phyloP scores from a whole-genome alignment of 2,329 filamentous ascomycete genomes.

The Colletotrichum graminicola region DNA sequence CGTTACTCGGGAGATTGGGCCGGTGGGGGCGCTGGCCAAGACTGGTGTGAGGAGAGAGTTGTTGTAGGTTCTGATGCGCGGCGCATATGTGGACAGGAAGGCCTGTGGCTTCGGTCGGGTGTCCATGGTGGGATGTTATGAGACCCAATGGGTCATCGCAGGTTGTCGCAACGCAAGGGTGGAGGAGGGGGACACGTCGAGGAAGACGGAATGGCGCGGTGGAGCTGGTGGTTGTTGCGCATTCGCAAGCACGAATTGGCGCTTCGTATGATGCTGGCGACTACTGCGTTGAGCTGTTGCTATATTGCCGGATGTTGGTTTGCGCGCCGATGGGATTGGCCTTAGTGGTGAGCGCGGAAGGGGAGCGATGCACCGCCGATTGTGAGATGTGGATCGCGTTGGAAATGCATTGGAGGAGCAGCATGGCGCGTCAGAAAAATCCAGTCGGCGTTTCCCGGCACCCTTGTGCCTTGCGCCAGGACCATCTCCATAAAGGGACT shows the following conservation, averaged over 20 bases:
- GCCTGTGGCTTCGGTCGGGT: constrained; percentile 76
- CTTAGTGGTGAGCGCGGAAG: constrained; percentile 16
- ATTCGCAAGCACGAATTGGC: constrained; percentile 19
- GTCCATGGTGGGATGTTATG: constrained; percentile 56
- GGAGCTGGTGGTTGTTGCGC: neutral
- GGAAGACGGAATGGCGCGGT: neutral
- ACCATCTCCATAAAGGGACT: constrained; percentile 20
- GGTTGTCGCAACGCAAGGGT: constrained; percentile 36
- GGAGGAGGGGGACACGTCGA: constrained; percentile 23
- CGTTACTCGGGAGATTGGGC: constrained; percentile 83
- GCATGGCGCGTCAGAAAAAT: constrained; percentile 42
- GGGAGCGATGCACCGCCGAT: constrained; percentile 30
- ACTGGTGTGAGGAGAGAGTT: constrained; percentile 92
- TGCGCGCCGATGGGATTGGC: constrained; percentile 25
- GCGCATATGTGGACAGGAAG: constrained; percentile 91
- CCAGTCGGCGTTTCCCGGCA: constrained; percentile 37
- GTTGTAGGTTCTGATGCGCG: constrained; percentile 88
- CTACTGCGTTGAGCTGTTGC: neutral
- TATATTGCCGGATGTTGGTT: neutral
- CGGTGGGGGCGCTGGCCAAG: constrained; percentile 75
- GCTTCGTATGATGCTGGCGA: neutral
- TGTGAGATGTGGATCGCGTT: constrained; percentile 41
- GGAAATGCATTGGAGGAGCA: constrained; percentile 37
- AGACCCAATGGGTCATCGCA: constrained; percentile 41
- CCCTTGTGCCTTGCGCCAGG: constrained; percentile 10